Evolutionary conservation across 306 rosid species (phyloP), one percentile per base, ranked within the genome.

Genomic region (Hylodesmum podocarpum): DNA sequence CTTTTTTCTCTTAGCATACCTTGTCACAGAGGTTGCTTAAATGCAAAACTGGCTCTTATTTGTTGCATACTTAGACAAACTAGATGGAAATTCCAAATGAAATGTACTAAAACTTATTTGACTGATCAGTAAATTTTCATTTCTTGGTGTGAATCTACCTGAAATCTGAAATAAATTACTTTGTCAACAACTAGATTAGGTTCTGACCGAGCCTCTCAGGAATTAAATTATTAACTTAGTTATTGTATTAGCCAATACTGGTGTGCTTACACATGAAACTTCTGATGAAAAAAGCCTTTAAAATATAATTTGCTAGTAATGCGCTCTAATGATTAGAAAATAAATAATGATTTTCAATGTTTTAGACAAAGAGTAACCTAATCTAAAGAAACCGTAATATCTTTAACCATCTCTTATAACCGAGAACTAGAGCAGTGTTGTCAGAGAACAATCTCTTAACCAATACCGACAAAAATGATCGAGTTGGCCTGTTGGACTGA

Each of bases 61-160:
- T 78, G 66, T 72, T 82, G 57, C 58, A 71, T 10, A 44, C 47
- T 53, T 71, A n/a, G 49, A 71, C 64, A 53, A 53, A 62, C 25
- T 49, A 33, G 53, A 37, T 62, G 33, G 44, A 53, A 63, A 63
- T 29, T 76, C 28, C 49, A 5, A 54, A 25, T 47, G 33, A 49
- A 78, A 78, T 49, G 72, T 49, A 41, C 59, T 13, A 36, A 43
- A 27, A 33, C 55, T 33, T 64, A 12, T 25, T 28, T 37, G 80
- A 59, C 25, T 47, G 5, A 11, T 47, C 8, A 19, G 59, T 29
- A 27, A 64, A 40, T 70, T 70, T 34, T 24, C 64, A 51, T 62
- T 76, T 68, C 49, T 43, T 46, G 55, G 73, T 31, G 39, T 54
- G 24, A 46, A 47, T 68, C 34, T 49, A 9, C 72, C 39, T 66